Evolutionary conservation across 2,329 filamentous ascomycete species (phyloP).

Genomic region (Colletotrichum godetiae): DNA sequence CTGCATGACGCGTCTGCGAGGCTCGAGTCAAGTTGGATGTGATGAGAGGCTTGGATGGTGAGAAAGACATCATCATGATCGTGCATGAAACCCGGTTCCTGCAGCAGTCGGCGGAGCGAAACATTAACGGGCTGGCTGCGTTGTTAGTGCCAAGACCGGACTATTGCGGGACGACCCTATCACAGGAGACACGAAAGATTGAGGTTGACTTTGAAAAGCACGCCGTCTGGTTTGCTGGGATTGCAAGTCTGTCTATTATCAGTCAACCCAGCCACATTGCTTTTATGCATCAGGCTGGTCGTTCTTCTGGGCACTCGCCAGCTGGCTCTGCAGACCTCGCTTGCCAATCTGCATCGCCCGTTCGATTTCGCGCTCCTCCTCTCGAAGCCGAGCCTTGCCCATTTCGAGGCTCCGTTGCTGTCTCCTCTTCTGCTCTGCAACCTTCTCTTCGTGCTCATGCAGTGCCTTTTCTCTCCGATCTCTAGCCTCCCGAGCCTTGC

Average conservation of each 20-base stretch:
- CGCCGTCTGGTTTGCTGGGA: neutral
- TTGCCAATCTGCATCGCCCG: slow-evolving; percentile 76
- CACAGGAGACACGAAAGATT: neutral
- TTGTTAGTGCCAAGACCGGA: slow-evolving; percentile 11
- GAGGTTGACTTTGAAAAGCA: neutral
- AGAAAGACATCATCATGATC: neutral
- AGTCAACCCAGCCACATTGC: slow-evolving; percentile 2
- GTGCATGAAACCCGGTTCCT: slow-evolving; percentile 33
- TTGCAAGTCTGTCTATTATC: neutral
- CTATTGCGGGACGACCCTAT: neutral
- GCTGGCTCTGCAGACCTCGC: slow-evolving; percentile 72
- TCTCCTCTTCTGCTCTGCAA: slow-evolving; percentile 72
- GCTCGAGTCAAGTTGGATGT: slow-evolving; percentile 23
- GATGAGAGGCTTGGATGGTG: slow-evolving; percentile 6
- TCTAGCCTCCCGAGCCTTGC: slow-evolving; percentile 62
- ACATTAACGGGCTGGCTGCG: slow-evolving; percentile 5
- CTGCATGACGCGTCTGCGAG: slow-evolving; percentile 19
- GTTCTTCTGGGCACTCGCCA: slow-evolving; percentile 49
- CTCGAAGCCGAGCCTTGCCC: slow-evolving; percentile 70
- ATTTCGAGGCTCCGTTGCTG: slow-evolving; percentile 69
- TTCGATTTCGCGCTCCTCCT: slow-evolving; percentile 76
- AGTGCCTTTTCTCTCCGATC: slow-evolving; percentile 74
- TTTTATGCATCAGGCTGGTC: slow-evolving; percentile 13
- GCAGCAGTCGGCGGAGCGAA: slow-evolving; percentile 24
- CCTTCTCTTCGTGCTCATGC: slow-evolving; percentile 62